Conservation (phyloP, 805 yeast species). For the Yarrowia sp. region DNA sequence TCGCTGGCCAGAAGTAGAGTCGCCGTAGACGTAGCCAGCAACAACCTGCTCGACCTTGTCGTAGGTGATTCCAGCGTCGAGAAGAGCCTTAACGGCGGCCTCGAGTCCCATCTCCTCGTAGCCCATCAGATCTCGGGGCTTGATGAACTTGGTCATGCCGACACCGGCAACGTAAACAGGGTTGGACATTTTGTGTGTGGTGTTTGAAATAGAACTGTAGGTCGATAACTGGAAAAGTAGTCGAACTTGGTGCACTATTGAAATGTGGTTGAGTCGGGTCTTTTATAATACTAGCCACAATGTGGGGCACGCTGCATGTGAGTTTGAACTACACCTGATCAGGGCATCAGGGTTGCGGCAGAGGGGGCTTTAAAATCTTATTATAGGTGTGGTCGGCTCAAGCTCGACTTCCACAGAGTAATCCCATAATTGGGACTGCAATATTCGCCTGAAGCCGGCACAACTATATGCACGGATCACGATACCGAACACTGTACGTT, state of each 20-base stretch:
- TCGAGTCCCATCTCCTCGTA: conserved; percentile 34
- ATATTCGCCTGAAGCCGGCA: conserved; percentile 5
- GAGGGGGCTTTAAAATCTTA: conserved; percentile 12
- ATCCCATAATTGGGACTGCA: conserved; percentile 12
- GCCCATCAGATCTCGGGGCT: conserved; percentile 30
- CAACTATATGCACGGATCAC: neutral
- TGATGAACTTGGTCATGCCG: conserved; percentile 34
- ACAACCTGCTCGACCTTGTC: conserved; percentile 31
- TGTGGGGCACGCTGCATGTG: conserved; percentile 22
- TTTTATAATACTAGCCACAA: conserved; percentile 21
- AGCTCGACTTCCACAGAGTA: neutral
- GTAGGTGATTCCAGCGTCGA: conserved; percentile 32
- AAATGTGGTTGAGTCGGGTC: neutral
- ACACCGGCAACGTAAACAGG: conserved; percentile 33
- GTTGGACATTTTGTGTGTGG: conserved; percentile 19
- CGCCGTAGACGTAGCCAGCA: conserved; percentile 33
- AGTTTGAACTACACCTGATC: neutral
- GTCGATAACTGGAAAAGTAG: neutral
- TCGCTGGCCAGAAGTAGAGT: conserved; percentile 33
- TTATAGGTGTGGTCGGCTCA: conserved; percentile 15
- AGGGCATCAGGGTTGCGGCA: neutral
- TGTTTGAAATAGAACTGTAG: neutral
- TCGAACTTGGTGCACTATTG: neutral
- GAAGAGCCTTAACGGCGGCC: conserved; percentile 33
- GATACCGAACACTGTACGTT: neutral